Conservation (phyloP, 345 rosid species). For the Melastoma malabathricum region DNA sequence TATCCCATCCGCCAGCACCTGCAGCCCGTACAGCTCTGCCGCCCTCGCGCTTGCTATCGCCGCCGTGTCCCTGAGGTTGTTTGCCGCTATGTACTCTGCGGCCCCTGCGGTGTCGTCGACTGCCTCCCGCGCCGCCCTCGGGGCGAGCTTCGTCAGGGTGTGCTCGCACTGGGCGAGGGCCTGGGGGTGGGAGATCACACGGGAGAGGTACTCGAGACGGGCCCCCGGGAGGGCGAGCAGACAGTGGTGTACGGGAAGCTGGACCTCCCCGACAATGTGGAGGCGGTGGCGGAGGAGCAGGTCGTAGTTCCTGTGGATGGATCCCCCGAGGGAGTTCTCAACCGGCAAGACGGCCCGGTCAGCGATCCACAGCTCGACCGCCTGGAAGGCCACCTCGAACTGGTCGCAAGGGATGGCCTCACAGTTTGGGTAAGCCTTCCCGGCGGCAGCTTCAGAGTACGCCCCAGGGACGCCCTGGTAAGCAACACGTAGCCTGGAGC, state of each 20-base stretch:
- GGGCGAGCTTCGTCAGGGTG: constrained; percentile 66
- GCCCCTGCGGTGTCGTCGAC: constrained; percentile 93
- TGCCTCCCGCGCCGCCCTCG: constrained; percentile 75
- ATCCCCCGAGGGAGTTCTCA: constrained; percentile 92
- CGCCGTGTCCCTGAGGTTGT: constrained; percentile 67
- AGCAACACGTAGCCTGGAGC: constrained; percentile 75
- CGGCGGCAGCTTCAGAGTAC: constrained; percentile 94
- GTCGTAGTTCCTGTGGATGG: constrained; percentile 91
- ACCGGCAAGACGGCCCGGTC: constrained; percentile 91
- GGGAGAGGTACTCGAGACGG: constrained; percentile 53
- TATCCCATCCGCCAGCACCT: constrained; percentile 69
- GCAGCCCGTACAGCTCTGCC: constrained; percentile 71
- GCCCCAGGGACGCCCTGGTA: constrained; percentile 99
- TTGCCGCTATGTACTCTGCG: constrained; percentile 64
- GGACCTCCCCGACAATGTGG: constrained; percentile 96
- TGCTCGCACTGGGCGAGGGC: constrained; percentile 88
- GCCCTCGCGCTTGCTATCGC: constrained; percentile 94
- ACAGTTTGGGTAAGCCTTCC: constrained; percentile 85
- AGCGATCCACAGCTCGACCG: constrained; percentile 98
- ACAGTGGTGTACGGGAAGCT: constrained; percentile 89
- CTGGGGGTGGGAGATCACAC: constrained; percentile 94
- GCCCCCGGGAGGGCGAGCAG: constrained; percentile 84
- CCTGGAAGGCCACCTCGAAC: constrained; percentile 91
- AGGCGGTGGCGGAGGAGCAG: constrained; percentile 94
- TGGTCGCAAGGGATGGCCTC: constrained; percentile 96